Base-by-base conservation (phyloP, 2,329 filamentous ascomycete genomes). In the Diplodia sapinea region DNA sequence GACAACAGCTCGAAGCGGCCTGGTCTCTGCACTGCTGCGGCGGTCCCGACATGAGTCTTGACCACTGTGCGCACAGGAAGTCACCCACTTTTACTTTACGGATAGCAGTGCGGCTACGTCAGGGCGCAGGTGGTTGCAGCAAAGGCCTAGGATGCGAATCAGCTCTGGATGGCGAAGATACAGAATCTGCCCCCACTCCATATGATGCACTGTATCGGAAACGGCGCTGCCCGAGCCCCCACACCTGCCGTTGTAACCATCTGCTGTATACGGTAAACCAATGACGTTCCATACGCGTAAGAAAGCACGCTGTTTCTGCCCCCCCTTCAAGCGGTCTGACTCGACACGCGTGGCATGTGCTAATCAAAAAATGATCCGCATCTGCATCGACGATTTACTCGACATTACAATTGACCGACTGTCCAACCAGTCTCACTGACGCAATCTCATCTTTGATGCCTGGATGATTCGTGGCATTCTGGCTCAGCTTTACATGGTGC, bases 321-420 rank as follows among this genome's bases (percentile, higher is more conserved):
- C 29, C 29, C 36, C 9, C 13, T 49, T 29, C 11, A n/a, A 29
- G 59, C 59, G 59, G 59, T 51, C 59, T 63, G n/a, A 31, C 29
- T 31, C 29, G 43, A 26, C 17, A 38, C 36, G 38, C 31, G 59
- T 38, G 59, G 36, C 47, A 13, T 13, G 13, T 33, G 13, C 23
- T n/a, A 47, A 47, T 47, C 4, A 49, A 29, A 13, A 33, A 26
- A 36, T 4, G 57, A 61, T 49, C 47, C 36, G 20, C 47, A 36
- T 40, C 12, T 63, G 31, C 47, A 51, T 63, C 59, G 59, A 20
- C 43, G 59, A 63, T 63, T 31, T 38, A 4, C 47, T 17, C 59
- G 29, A 9, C 59, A 17, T 20, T 33, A 7, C 47, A 31, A 38
- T 51, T 40, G 17, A 11, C 47, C 2, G 40, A 36, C 59, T 63